Percentiles rank a stretch among this genome's conserved stretches.
phyloP scores from a whole-genome alignment of 1,284 basidiomycete species.

The Ceratobasidium sp. region DNA sequence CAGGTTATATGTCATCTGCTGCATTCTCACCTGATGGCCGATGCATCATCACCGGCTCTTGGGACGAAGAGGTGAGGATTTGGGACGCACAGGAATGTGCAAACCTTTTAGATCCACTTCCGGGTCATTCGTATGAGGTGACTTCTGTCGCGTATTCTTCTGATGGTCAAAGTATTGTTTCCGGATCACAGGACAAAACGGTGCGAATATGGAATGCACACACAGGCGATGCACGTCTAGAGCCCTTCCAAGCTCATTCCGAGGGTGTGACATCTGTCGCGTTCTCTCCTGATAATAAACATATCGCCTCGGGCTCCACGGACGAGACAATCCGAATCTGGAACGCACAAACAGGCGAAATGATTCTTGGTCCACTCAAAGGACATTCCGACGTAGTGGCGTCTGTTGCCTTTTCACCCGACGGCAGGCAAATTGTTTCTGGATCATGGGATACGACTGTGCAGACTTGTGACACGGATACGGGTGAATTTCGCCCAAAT shows the following conservation, averaged over 20 bases:
- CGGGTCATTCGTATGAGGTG: neutral
- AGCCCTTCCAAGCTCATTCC: conserved; percentile 22
- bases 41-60: neutral
- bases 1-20: too few relatives aligned
- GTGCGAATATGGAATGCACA: conserved; percentile 41
- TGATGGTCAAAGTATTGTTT: conserved; percentile 39
- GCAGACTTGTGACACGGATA: conserved; percentile 18
- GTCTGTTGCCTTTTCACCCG: conserved; percentile 27
- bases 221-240: conserved; percentile 21
- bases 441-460: conserved; percentile 19
- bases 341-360: conserved; percentile 23
- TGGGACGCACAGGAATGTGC: neutral
- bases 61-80: neutral
- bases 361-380: conserved; percentile 11
- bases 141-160: neutral
- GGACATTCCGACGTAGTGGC: conserved; percentile 18
- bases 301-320: conserved; percentile 26
- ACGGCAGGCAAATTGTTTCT: neutral
- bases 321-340: conserved; percentile 34
- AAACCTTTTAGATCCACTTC: neutral
- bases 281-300: conserved; percentile 58
- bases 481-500: too few relatives aligned
- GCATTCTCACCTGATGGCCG: neutral
- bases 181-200: conserved; percentile 44
- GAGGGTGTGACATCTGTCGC: conserved; percentile 56